A percentile compares a stretch with the other conserved stretches of the same genome.
Conservation (phyloP, 768 basidiomycete genomes). For the Pisolithus microcarpus region DNA sequence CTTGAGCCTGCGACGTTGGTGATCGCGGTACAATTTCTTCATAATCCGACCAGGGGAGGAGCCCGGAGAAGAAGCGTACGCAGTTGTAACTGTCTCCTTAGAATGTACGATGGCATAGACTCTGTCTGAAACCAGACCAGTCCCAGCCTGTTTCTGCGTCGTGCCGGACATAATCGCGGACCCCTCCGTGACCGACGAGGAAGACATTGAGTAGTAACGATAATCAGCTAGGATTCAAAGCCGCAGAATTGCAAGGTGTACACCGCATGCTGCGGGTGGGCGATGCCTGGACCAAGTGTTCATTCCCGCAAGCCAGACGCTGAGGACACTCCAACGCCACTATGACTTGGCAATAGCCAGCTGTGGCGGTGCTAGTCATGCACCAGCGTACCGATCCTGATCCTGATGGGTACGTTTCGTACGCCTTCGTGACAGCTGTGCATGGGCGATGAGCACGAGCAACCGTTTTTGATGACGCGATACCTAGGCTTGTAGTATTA, state of each 20-base stretch:
- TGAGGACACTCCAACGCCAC: too few species aligned
- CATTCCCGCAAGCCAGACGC: too few species aligned
- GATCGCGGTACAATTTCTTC: constrained; percentile 32
- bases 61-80: constrained; percentile 33
- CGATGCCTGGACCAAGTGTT: not conserved
- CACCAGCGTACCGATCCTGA: too few species aligned
- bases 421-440: too few species aligned
- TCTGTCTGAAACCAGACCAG: constrained; percentile 19
- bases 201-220: not conserved
- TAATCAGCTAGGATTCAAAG: too few species aligned
- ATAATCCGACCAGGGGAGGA: constrained; percentile 32
- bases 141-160: not conserved
- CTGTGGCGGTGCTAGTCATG: too few species aligned
- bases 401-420: too few species aligned
- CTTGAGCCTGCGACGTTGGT: constrained; percentile 19
- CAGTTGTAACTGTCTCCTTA: constrained; percentile 33
- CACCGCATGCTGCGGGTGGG: not conserved
- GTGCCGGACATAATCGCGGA: not conserved
- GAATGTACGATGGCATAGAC: constrained; percentile 27
- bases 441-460: too few species aligned
- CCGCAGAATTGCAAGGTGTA: not conserved
- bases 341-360: too few species aligned
- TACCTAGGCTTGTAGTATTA: too few species aligned
- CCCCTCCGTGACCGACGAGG: not conserved
- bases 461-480: too few species aligned